Conservation (phyloP, 1,139 yeast species). For the Saccharomyces uvarum region DNA sequence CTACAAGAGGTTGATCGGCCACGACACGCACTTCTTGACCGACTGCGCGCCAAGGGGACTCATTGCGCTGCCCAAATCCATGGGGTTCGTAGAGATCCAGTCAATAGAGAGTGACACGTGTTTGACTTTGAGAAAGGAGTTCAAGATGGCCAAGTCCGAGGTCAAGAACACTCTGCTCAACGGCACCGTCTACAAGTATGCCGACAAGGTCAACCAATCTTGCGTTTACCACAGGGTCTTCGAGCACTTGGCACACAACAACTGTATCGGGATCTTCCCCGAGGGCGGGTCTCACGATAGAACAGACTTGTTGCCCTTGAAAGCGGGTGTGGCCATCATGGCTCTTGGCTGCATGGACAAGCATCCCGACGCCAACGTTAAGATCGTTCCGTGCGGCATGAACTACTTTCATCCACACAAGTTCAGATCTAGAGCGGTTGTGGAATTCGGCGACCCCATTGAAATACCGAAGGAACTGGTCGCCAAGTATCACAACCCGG, state of each 20-base stretch:
- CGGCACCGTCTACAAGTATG: slow-evolving; percentile 64
- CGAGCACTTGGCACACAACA: slow-evolving; percentile 67
- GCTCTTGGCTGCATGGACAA: slow-evolving; percentile 65
- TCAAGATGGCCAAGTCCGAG: slow-evolving; percentile 43
- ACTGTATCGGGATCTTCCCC: slow-evolving; percentile 91
- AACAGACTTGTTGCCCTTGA: slow-evolving; percentile 62
- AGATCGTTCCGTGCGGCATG: slow-evolving; percentile 67
- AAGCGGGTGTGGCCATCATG: slow-evolving; percentile 79
- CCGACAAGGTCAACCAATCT: slow-evolving; percentile 79
- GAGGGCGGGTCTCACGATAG: slow-evolving; percentile 70
- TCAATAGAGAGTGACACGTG: slow-evolving; percentile 70
- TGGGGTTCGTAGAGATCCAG: slow-evolving; percentile 69
- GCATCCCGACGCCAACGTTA: slow-evolving; percentile 48
- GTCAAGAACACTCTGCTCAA: slow-evolving; percentile 38
- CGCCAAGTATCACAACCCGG: slow-evolving; percentile 53
- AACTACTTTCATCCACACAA: slow-evolving; percentile 71
- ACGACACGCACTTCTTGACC: slow-evolving; percentile 56
- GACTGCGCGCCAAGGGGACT: slow-evolving; percentile 65
- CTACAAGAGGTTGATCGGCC: slow-evolving; percentile 51
- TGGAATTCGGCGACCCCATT: slow-evolving; percentile 89
- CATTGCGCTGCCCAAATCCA: slow-evolving; percentile 67
- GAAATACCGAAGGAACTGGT: slow-evolving; percentile 60
- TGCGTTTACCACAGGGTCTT: slow-evolving; percentile 76
- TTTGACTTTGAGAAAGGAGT: slow-evolving; percentile 61
- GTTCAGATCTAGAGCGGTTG: slow-evolving; percentile 73